Percentiles rank a stretch among this genome's conserved stretches.
Evolutionary conservation across 352 stramenopile genomes (phyloP).

Genomic region (Pythium vanterpoolii): DNA sequence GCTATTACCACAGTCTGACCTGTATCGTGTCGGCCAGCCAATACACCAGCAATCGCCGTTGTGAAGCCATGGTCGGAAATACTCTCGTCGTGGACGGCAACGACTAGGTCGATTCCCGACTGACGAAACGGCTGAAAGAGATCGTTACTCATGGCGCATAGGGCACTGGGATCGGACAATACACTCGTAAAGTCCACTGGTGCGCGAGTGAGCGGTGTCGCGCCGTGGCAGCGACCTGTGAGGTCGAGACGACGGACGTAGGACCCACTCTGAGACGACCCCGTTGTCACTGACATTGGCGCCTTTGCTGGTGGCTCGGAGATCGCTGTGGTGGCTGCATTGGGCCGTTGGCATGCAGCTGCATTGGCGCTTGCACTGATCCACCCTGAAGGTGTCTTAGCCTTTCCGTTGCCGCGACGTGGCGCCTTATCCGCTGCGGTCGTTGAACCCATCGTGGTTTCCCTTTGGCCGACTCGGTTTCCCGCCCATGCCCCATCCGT

Average conservation of each 20-base stretch:
- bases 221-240: conserved; percentile 30
- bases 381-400: not conserved
- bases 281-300: not conserved
- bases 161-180: conserved; percentile 28
- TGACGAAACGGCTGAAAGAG: conserved; percentile 41
- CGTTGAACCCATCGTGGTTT: not conserved
- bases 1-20: conserved; percentile 18
- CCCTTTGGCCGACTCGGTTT: conserved; percentile 1
- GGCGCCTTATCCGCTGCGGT: conserved; percentile 3
- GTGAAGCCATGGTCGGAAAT: conserved; percentile 28
- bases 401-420: not conserved
- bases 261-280: not conserved
- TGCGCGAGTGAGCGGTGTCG: conserved; percentile 28
- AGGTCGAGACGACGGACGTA: conserved; percentile 47
- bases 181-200: conserved; percentile 38
- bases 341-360: not conserved
- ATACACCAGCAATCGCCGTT: conserved; percentile 37
- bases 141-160: conserved; percentile 37
- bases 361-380: not conserved
- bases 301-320: not conserved
- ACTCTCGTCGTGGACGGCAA: conserved; percentile 41
- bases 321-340: not conserved
- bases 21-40: conserved; percentile 40
- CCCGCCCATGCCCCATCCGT: not conserved
- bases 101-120: conserved; percentile 39